Evolutionary conservation across 306 rosid genomes (phyloP).

Genomic region (Acacia acuminata): DNA sequence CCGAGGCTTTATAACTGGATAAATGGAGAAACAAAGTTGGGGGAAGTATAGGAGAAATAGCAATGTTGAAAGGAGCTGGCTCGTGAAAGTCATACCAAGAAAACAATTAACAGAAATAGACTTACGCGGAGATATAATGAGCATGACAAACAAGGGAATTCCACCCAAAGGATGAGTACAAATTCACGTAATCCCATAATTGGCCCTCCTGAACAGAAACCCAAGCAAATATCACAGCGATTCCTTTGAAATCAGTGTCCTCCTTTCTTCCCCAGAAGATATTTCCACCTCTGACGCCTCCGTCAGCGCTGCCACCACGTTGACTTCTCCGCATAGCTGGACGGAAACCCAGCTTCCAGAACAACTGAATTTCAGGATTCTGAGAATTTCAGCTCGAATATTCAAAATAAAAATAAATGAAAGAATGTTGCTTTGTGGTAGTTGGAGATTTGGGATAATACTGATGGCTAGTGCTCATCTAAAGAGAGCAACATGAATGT

Average conservation of each 20-base stretch:
- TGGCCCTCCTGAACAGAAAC: conserved; percentile 64
- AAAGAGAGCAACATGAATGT: background rate
- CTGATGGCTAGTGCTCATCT: background rate
- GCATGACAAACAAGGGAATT: conserved; percentile 84
- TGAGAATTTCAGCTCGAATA: conserved; percentile 13
- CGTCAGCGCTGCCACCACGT: conserved; percentile 39
- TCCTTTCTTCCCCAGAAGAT: conserved; percentile 85
- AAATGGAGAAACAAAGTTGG: background rate
- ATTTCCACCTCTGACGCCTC: conserved; percentile 45
- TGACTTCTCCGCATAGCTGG: conserved; percentile 51
- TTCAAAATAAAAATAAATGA: background rate
- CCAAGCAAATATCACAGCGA: conserved; percentile 88
- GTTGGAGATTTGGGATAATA: background rate
- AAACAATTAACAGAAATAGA: background rate
- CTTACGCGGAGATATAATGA: conserved; percentile 81
- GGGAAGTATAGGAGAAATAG: background rate
- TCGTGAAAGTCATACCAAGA: background rate
- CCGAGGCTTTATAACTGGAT: background rate
- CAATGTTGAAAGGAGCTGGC: background rate
- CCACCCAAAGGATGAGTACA: conserved; percentile 83
- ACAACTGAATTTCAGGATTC: conserved; percentile 5
- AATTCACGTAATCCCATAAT: conserved; percentile 57
- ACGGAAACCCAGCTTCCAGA: conserved; percentile 25
- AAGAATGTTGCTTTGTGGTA: background rate
- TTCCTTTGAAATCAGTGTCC: conserved; percentile 57